phyloP scores from a whole-genome alignment of 305 asterid species.

The Fraxinus baroniana region DNA sequence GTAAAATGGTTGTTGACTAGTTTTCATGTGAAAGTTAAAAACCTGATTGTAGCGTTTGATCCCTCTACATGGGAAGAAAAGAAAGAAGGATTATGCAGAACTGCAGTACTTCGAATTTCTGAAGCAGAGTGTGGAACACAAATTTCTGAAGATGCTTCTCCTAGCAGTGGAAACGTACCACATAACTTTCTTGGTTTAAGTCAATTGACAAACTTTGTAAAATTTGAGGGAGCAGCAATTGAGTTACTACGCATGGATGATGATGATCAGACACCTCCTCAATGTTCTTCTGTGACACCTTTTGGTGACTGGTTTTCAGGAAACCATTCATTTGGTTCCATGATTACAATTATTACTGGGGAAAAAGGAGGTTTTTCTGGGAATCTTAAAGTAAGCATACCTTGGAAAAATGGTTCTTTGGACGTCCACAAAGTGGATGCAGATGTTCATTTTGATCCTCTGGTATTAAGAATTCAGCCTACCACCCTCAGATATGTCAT shows the following conservation, averaged over 20 bases:
- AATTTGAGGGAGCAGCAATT: conserved; percentile 80
- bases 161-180: conserved; percentile 32
- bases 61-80: conserved; percentile 57
- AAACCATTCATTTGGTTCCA: conserved; percentile 43
- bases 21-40: conserved; percentile 73
- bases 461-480: conserved; percentile 76
- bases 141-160: conserved; percentile 71
- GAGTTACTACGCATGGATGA: conserved; percentile 68
- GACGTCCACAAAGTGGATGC: conserved; percentile 86
- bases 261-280: conserved; percentile 40
- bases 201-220: conserved; percentile 65
- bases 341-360: conserved; percentile 61
- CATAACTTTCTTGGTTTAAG: conserved; percentile 74
- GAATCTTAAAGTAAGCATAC: conserved; percentile 72
- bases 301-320: conserved; percentile 48
- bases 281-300: conserved; percentile 41
- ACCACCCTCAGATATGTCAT: conserved; percentile 58
- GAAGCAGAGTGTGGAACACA: conserved; percentile 83
- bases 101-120: conserved; percentile 80
- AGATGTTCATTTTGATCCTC: conserved; percentile 73
- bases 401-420: conserved; percentile 94
- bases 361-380: conserved; percentile 88
- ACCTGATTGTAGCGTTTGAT: conserved; percentile 83
- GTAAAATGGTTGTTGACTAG: conserved; percentile 93
- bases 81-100: conserved; percentile 47